phyloP scores from a whole-genome alignment of 805 yeast species.

The Debaryomyces hansenii region DNA sequence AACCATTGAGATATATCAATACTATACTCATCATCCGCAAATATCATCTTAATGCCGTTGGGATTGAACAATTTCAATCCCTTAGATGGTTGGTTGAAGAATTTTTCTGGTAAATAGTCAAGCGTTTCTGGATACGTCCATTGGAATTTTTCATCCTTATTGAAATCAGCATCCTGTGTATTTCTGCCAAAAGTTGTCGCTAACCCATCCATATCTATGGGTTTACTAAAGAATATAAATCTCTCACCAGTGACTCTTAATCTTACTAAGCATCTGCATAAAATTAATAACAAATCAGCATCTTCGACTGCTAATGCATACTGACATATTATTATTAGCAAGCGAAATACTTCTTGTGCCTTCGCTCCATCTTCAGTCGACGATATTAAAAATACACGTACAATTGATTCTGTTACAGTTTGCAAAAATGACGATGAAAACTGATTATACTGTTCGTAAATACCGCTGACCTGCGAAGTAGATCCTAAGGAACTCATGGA shows the following conservation, averaged over 20 bases:
- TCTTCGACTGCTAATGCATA: slow-evolving; percentile 34
- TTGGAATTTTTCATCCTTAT: slow-evolving; percentile 19
- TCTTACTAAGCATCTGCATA: slow-evolving; percentile 54
- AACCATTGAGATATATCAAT: slow-evolving; percentile 56
- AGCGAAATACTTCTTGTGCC: slow-evolving; percentile 27
- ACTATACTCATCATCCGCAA: slow-evolving; percentile 11
- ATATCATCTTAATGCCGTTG: slow-evolving; percentile 12
- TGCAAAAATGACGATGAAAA: slow-evolving; percentile 11
- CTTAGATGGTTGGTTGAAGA: slow-evolving; percentile 41
- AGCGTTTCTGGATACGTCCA: slow-evolving; percentile 67
- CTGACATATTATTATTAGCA: slow-evolving; percentile 36
- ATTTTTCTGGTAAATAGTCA: slow-evolving; percentile 46
- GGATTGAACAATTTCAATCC: slow-evolving; percentile 15
- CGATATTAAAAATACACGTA: slow-evolving; percentile 23
- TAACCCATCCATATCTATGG: slow-evolving; percentile 64
- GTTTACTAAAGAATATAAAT: slow-evolving; percentile 49
- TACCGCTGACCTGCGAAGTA: slow-evolving; percentile 8
- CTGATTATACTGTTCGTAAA: neutral
- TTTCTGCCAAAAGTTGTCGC: slow-evolving; percentile 60
- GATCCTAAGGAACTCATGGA: slow-evolving; percentile 23
- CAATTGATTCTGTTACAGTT: slow-evolving; percentile 24
- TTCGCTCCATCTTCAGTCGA: slow-evolving; percentile 21
- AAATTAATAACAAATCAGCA: slow-evolving; percentile 41
- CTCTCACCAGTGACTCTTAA: slow-evolving; percentile 50
- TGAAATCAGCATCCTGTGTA: slow-evolving; percentile 22